Conservation (phyloP, 2,329 filamentous ascomycete species). For the Penicillium sp. region DNA sequence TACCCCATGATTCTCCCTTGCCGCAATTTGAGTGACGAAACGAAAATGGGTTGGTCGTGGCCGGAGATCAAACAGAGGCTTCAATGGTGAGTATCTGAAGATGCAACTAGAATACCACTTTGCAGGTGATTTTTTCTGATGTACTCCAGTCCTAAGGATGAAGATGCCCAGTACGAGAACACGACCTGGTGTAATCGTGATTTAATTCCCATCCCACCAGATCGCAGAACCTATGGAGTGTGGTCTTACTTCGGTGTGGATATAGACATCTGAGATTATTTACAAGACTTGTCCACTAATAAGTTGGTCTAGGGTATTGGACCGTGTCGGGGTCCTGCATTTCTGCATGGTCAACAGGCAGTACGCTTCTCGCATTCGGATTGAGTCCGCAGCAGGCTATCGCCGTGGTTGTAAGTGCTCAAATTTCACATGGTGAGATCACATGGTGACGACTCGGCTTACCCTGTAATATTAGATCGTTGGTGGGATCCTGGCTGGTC, state of each 20-base stretch:
- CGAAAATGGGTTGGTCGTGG: conserved; percentile 5
- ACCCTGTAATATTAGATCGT: neutral
- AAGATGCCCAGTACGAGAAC: neutral
- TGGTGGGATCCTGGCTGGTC: conserved; percentile 24
- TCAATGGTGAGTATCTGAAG: conserved; percentile 6
- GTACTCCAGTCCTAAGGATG: neutral
- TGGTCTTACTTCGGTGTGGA: neutral
- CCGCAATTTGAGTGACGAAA: neutral
- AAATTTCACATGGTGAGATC: neutral
- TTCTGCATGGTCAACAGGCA: conserved; percentile 33
- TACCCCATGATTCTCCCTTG: neutral
- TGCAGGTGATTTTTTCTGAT: neutral
- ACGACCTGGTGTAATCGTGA: conserved; percentile 1
- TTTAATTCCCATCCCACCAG: conserved; percentile 2
- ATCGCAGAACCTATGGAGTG: conserved; percentile 1
- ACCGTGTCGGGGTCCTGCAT: conserved; percentile 34
- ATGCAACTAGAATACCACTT: no score
- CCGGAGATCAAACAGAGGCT: neutral
- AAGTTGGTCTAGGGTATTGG: conserved; percentile 28
- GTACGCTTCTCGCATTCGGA: conserved; percentile 9
- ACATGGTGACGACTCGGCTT: neutral
- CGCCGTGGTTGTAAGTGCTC: neutral
- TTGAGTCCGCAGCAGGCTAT: neutral
- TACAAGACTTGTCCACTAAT: conserved; percentile 1
- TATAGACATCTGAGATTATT: no score